These are phyloP conservation scores for Atkinsonella texensis DNA, from an alignment of 2,329 filamentous ascomycete species.

Conservation along the genomic window DNA sequence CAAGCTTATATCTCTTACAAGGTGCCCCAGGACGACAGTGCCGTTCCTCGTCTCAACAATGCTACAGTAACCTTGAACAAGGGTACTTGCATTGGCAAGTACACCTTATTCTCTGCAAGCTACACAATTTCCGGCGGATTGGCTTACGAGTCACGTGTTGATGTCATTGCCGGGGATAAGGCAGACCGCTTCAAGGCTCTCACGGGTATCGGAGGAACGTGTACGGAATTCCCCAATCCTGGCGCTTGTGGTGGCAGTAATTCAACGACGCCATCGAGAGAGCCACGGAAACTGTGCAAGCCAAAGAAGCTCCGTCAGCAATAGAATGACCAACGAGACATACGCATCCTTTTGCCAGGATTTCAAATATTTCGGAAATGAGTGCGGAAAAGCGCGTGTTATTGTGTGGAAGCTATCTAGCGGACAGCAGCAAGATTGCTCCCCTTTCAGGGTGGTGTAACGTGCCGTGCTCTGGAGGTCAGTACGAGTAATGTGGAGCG, in stretches of 20 bases:
- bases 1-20: conserved; percentile 33
- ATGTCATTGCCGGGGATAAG: conserved; percentile 29
- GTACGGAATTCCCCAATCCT: conserved; percentile 26
- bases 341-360: conserved; percentile 23
- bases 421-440: conserved; percentile 14
- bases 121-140: conserved; percentile 32
- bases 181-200: conserved; percentile 38
- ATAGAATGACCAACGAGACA: conserved; percentile 21
- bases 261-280: conserved; percentile 13
- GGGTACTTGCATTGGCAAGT: conserved; percentile 32
- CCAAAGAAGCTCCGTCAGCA: conserved; percentile 13
- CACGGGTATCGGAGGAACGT: conserved; percentile 31
- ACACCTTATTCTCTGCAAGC: conserved; percentile 34
- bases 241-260: conserved; percentile 15
- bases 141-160: conserved; percentile 32
- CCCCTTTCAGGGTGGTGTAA: conserved; percentile 19
- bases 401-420: conserved; percentile 24
- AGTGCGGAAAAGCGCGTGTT: conserved; percentile 28
- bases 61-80: conserved; percentile 27
- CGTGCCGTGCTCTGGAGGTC: conserved; percentile 22
- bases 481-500: conserved; percentile 20
- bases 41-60: conserved; percentile 28
- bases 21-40: conserved; percentile 25
- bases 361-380: conserved; percentile 29
- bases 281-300: conserved; percentile 21